Percentiles rank a stretch among this genome's conserved stretches.
These are phyloP conservation scores for Pseudogymnoascus destructans DNA, from an alignment of 2,329 filamentous ascomycete genomes.

Conservation along the genomic window DNA sequence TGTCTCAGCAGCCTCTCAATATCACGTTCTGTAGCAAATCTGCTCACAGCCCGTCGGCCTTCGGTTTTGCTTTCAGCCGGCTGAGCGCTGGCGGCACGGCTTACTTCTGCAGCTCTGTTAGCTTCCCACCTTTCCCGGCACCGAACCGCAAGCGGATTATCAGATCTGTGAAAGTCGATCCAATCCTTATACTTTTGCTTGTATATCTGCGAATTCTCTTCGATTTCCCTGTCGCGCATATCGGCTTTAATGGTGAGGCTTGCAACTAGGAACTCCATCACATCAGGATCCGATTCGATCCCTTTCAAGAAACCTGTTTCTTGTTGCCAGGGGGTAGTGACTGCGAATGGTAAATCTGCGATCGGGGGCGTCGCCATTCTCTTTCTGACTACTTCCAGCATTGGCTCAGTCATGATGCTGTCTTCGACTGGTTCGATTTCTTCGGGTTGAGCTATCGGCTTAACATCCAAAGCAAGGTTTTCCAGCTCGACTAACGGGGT, in stretches of 20 bases:
- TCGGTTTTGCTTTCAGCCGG: conserved; percentile 32
- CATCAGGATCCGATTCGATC: conserved; percentile 15
- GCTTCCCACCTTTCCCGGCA: conserved; percentile 22
- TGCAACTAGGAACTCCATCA: conserved; percentile 10
- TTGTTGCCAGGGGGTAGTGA: conserved; percentile 18
- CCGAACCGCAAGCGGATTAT: conserved; percentile 21
- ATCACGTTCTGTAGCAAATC: conserved; percentile 60
- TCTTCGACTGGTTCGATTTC: neutral
- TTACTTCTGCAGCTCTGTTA: conserved; percentile 18
- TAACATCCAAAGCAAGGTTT: neutral
- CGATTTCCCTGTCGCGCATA: conserved; percentile 17
- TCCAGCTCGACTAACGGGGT: conserved; percentile 4
- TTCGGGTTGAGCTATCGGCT: neutral
- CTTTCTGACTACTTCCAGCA: conserved; percentile 18
- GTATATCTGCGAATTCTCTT: conserved; percentile 20
- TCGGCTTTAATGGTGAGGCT: conserved; percentile 1
- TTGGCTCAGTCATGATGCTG: conserved; percentile 6
- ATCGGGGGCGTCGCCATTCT: conserved; percentile 24
- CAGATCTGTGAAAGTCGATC: conserved; percentile 20
- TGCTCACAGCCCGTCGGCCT: conserved; percentile 37
- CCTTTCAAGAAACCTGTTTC: conserved; percentile 19
- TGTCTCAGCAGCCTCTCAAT: conserved; percentile 59
- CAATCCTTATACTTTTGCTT: conserved; percentile 17
- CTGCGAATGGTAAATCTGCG: conserved; percentile 19
- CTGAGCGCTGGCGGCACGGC: conserved; percentile 18